Conservation (phyloP, 108 stramenopile genomes). For the Skeletonema menzelii region DNA sequence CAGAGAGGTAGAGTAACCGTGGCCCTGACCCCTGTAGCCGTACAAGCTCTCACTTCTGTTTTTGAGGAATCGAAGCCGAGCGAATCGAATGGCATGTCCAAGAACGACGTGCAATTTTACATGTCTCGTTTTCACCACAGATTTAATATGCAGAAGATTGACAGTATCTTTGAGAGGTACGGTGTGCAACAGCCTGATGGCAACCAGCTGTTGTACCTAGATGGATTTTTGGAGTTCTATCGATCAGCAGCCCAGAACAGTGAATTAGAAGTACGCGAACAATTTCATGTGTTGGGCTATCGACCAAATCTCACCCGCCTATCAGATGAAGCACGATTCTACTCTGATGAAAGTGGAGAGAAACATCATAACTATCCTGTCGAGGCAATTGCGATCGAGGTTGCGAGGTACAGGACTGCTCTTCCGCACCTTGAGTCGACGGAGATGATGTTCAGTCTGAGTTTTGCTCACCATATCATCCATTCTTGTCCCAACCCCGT, state of each 20-base stretch:
- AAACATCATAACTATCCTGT: slow-evolving; percentile 15
- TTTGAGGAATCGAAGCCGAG: slow-evolving; percentile 71
- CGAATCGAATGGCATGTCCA: slow-evolving; percentile 56
- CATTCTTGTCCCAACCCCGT: slow-evolving; percentile 45
- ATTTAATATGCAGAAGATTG: slow-evolving; percentile 70
- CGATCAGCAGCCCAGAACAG: slow-evolving; percentile 64
- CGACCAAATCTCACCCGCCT: slow-evolving; percentile 79
- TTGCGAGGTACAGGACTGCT: slow-evolving; percentile 30
- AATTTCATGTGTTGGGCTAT: slow-evolving; percentile 68
- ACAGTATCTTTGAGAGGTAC: slow-evolving; percentile 63
- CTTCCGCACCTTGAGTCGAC: slow-evolving; percentile 23
- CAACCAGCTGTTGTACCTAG: slow-evolving; percentile 66
- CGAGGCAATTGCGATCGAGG: slow-evolving; percentile 78
- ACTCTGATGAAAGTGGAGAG: slow-evolving; percentile 37
- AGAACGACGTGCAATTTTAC: slow-evolving; percentile 72
- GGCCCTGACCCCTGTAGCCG: slow-evolving; percentile 48
- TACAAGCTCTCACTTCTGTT: slow-evolving; percentile 52
- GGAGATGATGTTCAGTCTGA: slow-evolving; percentile 30
- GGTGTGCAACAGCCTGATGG: slow-evolving; percentile 39
- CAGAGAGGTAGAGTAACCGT: slow-evolving; percentile 52
- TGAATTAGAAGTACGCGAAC: slow-evolving; percentile 50
- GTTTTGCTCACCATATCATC: slow-evolving; percentile 31
- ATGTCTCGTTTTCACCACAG: slow-evolving; percentile 70
- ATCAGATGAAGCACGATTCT: slow-evolving; percentile 31
- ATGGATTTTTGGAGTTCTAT: slow-evolving; percentile 92